These are phyloP conservation scores for Gaertneriomyces sp. DNA, from an alignment of 192 early-diverging fungal species.

Conservation along the genomic window DNA sequence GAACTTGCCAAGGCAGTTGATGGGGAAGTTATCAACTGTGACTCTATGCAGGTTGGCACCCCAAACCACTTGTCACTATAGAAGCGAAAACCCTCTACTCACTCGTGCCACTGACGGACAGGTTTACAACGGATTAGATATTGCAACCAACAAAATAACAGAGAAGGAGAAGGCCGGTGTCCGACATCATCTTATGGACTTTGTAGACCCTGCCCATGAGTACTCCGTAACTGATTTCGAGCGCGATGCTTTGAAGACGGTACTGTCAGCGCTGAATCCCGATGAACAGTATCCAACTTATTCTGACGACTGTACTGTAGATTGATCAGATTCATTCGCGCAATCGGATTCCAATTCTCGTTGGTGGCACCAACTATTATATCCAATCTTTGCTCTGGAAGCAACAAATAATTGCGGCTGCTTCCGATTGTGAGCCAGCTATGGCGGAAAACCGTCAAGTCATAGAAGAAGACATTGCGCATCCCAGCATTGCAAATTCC, in stretches of 20 bases:
- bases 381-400: conserved; percentile 86
- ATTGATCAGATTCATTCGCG: conserved; percentile 76
- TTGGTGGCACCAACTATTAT: conserved; percentile 97
- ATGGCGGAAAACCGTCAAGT: background rate
- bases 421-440: background rate
- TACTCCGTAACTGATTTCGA: conserved; percentile 87
- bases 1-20: conserved; percentile 74
- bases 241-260: conserved; percentile 66
- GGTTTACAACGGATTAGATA: conserved; percentile 87
- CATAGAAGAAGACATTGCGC: conserved; percentile 21
- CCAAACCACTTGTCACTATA: background rate
- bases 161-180: conserved; percentile 62
- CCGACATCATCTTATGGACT: conserved; percentile 83
- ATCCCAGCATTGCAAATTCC: conserved; percentile 17
- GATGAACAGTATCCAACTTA: too few relatives aligned
- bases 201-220: conserved; percentile 61
- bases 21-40: conserved; percentile 92
- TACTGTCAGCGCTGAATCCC: conserved; percentile 23
- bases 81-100: too few relatives aligned
- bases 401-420: conserved; percentile 55
- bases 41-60: conserved; percentile 80
- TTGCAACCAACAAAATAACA: conserved; percentile 93
- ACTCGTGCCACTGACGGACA: conserved; percentile 9
- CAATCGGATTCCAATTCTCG: conserved; percentile 74
- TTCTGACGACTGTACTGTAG: too few relatives aligned